phyloP scores from a whole-genome alignment of 2,329 filamentous ascomycete genomes.

The Aspergillus eucalypticola region DNA sequence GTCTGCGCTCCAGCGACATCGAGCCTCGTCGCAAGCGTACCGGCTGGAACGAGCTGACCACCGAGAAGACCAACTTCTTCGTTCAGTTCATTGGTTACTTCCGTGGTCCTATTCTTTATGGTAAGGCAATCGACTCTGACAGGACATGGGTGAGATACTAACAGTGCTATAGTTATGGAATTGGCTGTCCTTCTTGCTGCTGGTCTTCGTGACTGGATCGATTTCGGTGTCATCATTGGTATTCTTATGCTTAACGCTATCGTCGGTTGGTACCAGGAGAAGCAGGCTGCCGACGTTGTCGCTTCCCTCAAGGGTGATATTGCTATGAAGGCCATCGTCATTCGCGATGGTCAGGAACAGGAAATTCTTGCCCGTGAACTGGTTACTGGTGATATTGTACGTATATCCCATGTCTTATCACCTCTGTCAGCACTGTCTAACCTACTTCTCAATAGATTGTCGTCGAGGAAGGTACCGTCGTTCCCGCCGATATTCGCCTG shows the following conservation, averaged over 20 bases:
- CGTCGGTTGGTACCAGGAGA: conserved; percentile 80
- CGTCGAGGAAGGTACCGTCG: conserved; percentile 70
- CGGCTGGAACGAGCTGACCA: conserved; percentile 71
- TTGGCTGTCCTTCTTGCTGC: conserved; percentile 71
- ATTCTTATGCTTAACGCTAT: conserved; percentile 74
- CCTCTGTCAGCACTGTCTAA: conserved; percentile 1
- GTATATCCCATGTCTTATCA: conserved; percentile 24
- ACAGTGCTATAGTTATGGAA: conserved; percentile 61
- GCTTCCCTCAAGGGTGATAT: conserved; percentile 75
- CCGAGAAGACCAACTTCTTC: conserved; percentile 75
- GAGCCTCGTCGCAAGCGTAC: conserved; percentile 65
- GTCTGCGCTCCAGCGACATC: conserved; percentile 61
- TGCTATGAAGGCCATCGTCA: conserved; percentile 69
- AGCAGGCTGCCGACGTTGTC: conserved; percentile 76
- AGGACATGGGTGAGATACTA: not conserved
- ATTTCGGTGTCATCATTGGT: conserved; percentile 75
- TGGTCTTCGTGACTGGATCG: conserved; percentile 74
- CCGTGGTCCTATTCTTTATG: conserved; percentile 74
- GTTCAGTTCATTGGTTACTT: conserved; percentile 75
- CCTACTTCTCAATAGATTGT: conserved; percentile 51
- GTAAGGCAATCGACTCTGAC: conserved; percentile 49
- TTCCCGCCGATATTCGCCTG: conserved; percentile 68
- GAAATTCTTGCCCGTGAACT: conserved; percentile 71
- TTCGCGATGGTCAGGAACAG: conserved; percentile 67
- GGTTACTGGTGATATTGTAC: conserved; percentile 73